Evolutionary conservation across 2,329 filamentous ascomycete genomes (phyloP).

Genomic region (Aspergillus oerlinghausenensis): DNA sequence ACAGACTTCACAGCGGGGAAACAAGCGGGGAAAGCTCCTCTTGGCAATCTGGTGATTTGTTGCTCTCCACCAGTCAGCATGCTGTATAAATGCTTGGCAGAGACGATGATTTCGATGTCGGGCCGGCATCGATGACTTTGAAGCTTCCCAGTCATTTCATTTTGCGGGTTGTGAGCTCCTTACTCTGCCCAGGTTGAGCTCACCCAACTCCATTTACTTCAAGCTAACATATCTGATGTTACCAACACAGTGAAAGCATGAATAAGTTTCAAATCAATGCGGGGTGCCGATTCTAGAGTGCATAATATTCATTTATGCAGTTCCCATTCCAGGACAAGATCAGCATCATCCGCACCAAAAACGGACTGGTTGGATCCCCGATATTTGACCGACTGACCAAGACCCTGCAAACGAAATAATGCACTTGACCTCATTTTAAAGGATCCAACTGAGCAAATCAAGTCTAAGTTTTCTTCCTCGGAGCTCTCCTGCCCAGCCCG

Average conservation of each 20-base stretch:
- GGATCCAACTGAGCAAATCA: not conserved
- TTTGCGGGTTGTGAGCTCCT: no score
- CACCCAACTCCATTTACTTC: not conserved
- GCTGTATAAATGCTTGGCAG: not conserved
- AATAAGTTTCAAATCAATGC: not conserved
- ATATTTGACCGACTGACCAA: slow-evolving; percentile 14
- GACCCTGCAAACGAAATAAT: not conserved
- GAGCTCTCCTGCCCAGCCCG: slow-evolving; percentile 1
- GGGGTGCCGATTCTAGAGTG: not conserved
- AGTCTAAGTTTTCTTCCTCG: not conserved
- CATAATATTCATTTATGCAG: not conserved
- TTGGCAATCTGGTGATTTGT: not conserved
- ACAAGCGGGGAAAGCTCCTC: not conserved
- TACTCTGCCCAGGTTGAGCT: not conserved
- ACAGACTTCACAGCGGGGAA: not conserved
- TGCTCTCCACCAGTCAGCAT: not conserved
- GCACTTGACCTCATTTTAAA: not conserved
- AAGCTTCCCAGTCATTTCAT: no score
- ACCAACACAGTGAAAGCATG: not conserved
- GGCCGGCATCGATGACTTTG: not conserved
- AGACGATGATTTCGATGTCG: not conserved
- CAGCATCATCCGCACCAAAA: not conserved
- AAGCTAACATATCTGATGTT: not conserved
- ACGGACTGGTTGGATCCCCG: slow-evolving; percentile 11
- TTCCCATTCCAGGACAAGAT: slow-evolving; percentile 1